A percentile compares a stretch with the other conserved stretches of the same genome.
Evolutionary conservation across 805 yeast genomes (phyloP).

Genomic region (Myxozyma melibiosi): DNA sequence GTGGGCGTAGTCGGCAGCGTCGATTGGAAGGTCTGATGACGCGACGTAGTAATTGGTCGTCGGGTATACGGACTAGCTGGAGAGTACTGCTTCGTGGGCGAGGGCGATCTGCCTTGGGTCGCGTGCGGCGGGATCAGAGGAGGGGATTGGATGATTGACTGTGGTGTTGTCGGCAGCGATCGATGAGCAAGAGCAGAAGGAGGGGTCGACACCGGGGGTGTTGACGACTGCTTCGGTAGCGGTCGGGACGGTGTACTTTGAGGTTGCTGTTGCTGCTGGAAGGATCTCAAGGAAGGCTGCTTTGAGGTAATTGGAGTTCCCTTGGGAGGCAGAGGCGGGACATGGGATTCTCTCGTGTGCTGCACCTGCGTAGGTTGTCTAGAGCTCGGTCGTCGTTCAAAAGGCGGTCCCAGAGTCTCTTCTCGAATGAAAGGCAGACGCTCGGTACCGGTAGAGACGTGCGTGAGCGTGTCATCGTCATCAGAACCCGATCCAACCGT

Average conservation of each 20-base stretch:
- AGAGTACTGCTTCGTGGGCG: not conserved
- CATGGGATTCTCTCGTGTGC: not conserved
- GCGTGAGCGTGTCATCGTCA: not conserved
- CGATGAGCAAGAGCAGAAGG: not conserved
- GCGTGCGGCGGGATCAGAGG: not conserved
- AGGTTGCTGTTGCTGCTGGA: too few species aligned
- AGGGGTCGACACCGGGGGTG: not conserved
- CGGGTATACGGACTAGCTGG: not conserved
- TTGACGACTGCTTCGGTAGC: not conserved
- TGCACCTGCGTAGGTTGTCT: not conserved
- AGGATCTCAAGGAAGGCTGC: not conserved
- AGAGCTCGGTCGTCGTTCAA: not conserved
- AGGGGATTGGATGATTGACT: not conserved
- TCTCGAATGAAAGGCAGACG: not conserved
- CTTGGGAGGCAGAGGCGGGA: not conserved
- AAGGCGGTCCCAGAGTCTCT: not conserved
- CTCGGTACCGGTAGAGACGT: not conserved
- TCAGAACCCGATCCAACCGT: not conserved
- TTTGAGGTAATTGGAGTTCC: not conserved
- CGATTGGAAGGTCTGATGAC: not conserved
- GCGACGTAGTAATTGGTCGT: not conserved
- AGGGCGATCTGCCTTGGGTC: not conserved
- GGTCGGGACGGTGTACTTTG: not conserved
- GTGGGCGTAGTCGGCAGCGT: not conserved
- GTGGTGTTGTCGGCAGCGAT: not conserved